These are phyloP conservation scores for Mortierella sp. DNA, from an alignment of 371 early-diverging fungal genomes.

Conservation along the genomic window DNA sequence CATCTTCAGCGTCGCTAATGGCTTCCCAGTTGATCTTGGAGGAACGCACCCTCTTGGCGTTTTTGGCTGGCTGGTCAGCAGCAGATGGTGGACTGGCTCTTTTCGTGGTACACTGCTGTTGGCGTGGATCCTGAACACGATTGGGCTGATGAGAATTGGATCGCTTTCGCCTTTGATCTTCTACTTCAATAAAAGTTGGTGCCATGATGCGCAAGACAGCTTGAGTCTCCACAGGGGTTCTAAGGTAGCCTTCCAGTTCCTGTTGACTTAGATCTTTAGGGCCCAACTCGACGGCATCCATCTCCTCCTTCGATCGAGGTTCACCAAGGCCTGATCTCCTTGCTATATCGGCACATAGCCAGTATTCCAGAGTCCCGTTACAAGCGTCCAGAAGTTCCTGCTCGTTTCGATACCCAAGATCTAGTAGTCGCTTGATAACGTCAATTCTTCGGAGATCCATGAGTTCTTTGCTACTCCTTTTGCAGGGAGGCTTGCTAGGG, in stretches of 20 bases:
- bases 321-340: background rate
- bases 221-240: conserved; percentile 7
- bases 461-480: background rate
- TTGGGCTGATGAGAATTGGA: too few species aligned
- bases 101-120: too few species aligned
- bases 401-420: conserved; percentile 16
- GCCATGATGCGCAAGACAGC: conserved; percentile 9
- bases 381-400: conserved; percentile 23
- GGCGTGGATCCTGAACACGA: too few species aligned
- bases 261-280: conserved; percentile 24
- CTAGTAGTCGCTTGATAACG: conserved; percentile 11
- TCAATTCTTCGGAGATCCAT: background rate
- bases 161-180: too few species aligned
- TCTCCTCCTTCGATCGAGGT: conserved; percentile 3
- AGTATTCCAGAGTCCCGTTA: conserved; percentile 13
- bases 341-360: conserved; percentile 3
- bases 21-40: conserved; percentile 16
- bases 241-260: conserved; percentile 11
- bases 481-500: background rate
- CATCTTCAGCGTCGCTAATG: background rate
- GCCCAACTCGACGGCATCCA: conserved; percentile 19
- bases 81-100: too few species aligned
- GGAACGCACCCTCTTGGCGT: conserved; percentile 6
- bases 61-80: background rate
- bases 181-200: background rate